A percentile compares a stretch with the other conserved stretches of the same genome.
Evolutionary conservation across 73 alveolate genomes (phyloP).

Genomic region (Durusdinium trenchii): DNA sequence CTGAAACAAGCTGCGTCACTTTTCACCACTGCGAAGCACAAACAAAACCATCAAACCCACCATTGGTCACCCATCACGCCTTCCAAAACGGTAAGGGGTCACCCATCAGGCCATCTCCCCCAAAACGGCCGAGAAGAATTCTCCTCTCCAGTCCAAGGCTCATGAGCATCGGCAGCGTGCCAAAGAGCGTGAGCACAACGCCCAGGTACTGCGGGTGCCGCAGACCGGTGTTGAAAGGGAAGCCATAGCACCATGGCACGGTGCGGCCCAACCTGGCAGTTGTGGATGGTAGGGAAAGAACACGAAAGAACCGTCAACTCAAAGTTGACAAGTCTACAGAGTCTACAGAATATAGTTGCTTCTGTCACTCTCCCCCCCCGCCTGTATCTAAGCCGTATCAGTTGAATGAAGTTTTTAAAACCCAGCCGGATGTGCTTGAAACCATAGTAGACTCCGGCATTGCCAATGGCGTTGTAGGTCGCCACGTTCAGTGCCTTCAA

Average conservation of each 20-base stretch:
- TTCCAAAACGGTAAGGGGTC: not conserved
- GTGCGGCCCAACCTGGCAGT: slow-evolving; percentile 73
- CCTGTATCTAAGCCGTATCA: too few relatives aligned
- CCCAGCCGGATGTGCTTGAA: not conserved
- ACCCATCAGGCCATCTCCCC: not conserved
- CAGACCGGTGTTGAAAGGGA: slow-evolving; percentile 80
- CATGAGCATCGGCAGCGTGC: slow-evolving; percentile 61
- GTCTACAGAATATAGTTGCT: too few relatives aligned
- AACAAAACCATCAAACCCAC: too few relatives aligned
- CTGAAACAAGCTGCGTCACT: too few relatives aligned
- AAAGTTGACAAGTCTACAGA: too few relatives aligned
- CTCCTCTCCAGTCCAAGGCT: not conserved
- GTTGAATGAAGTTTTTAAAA: too few relatives aligned
- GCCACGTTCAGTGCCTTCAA: slow-evolving; percentile 61
- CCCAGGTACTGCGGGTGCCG: slow-evolving; percentile 93
- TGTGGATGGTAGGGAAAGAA: too few relatives aligned
- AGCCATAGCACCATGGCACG: slow-evolving; percentile 86
- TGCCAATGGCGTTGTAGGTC: slow-evolving; percentile 82
- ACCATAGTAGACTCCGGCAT: slow-evolving; percentile 87
- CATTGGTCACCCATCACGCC: too few relatives aligned
- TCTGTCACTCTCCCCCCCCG: too few relatives aligned
- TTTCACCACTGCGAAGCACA: too few relatives aligned
- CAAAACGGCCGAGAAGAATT: not conserved
- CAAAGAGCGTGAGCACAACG: slow-evolving; percentile 86
- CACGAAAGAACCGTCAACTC: too few relatives aligned